Conservation (phyloP, 148 eudicot species). For the Agrostemma githago region DNA sequence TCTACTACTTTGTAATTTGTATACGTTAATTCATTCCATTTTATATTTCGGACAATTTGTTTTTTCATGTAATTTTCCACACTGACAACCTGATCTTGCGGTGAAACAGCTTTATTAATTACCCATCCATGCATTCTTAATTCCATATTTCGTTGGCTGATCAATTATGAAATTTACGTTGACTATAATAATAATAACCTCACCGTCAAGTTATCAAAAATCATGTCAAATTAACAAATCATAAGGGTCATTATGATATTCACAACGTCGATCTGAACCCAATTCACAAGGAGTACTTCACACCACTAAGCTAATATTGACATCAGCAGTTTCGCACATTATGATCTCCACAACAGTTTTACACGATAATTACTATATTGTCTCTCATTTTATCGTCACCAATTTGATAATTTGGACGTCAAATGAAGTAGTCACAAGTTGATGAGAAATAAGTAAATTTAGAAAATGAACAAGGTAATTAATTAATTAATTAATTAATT, state of each 20-base stretch:
- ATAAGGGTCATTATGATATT: too few species aligned
- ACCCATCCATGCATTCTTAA: too few species aligned
- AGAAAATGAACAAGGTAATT: neutral
- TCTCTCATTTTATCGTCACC: too few species aligned
- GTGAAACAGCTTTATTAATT: neutral
- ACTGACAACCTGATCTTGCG: neutral
- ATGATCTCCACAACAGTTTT: too few species aligned
- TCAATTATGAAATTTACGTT: neutral
- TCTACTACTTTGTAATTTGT: neutral
- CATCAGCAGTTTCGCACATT: too few species aligned
- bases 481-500: too few species aligned
- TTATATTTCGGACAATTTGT: neutral
- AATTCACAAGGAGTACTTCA: too few species aligned
- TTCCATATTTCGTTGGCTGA: neutral
- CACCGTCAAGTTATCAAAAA: too few species aligned
- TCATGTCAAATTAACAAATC: too few species aligned
- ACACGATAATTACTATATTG: too few species aligned
- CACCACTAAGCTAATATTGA: too few species aligned
- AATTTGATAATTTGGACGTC: neutral
- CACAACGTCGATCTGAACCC: too few species aligned
- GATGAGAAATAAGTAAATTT: neutral
- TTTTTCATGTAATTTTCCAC: constrained; percentile 3
- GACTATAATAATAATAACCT: neutral
- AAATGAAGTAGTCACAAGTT: neutral
- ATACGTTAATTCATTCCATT: neutral